phyloP scores from a whole-genome alignment of 2,329 filamentous ascomycete species.

The Colletotrichum gloeosporioides region DNA sequence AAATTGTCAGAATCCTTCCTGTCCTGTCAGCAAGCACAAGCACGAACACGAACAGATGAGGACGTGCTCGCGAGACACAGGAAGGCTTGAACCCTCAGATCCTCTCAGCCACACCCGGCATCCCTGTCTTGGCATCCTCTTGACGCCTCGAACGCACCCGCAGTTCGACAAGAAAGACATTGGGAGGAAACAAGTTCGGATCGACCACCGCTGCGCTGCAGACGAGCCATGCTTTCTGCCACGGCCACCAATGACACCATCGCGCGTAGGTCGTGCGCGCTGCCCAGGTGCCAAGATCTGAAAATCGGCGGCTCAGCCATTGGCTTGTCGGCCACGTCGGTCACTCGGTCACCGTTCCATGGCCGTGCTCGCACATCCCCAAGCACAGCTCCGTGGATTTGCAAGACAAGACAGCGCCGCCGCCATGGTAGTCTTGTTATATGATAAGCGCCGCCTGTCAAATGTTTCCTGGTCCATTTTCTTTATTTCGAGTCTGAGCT shows the following conservation, averaged over 20 bases:
- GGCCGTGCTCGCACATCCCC: slow-evolving; percentile 21
- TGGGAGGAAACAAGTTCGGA: slow-evolving; percentile 3
- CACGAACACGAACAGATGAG: not conserved
- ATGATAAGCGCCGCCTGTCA: not conserved
- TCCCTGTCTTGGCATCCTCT: not conserved
- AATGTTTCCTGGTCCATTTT: not conserved
- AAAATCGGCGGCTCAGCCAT: slow-evolving; percentile 12
- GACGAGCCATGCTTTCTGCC: not conserved
- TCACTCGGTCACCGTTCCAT: slow-evolving; percentile 8
- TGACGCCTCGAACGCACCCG: not conserved
- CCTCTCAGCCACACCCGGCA: not conserved
- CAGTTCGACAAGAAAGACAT: not conserved
- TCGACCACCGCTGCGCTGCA: not conserved
- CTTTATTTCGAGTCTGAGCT: not conserved
- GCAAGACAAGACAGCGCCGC: not conserved
- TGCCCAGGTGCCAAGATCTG: slow-evolving; percentile 7
- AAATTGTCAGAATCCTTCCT: not conserved
- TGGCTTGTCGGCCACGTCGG: slow-evolving; percentile 19
- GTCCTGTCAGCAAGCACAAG: not conserved
- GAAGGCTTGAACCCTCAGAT: not conserved
- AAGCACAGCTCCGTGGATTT: slow-evolving; percentile 16
- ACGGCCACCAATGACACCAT: slow-evolving; percentile 4
- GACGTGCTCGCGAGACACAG: not conserved
- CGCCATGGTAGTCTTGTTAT: slow-evolving; percentile 4
- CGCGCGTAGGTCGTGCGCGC: not conserved